Evolutionary conservation across 352 stramenopile species (phyloP).

Genomic region (Aphanomyces stellatus): DNA sequence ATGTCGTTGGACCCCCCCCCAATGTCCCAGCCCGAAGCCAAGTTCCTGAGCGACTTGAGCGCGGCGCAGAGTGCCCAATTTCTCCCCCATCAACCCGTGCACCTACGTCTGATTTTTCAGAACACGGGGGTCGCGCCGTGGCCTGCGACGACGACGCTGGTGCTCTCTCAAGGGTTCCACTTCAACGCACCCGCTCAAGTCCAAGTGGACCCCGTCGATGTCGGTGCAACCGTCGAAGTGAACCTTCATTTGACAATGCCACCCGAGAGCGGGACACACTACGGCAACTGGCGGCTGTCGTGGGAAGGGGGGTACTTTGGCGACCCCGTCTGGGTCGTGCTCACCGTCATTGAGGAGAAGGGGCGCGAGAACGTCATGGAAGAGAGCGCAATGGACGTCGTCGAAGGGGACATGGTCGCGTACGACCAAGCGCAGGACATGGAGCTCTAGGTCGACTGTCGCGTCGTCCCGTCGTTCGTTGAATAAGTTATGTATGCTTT

Average conservation of each 20-base stretch:
- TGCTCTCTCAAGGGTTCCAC: constrained; percentile 57
- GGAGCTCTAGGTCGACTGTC: constrained; percentile 12
- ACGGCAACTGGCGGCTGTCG: constrained; percentile 67
- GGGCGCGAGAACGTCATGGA: neutral
- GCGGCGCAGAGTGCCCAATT: constrained; percentile 14
- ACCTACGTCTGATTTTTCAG: constrained; percentile 40
- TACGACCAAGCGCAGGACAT: constrained; percentile 16
- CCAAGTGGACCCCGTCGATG: constrained; percentile 29
- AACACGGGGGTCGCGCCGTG: constrained; percentile 49
- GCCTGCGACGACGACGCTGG: constrained; percentile 45
- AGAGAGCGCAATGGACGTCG: constrained; percentile 5
- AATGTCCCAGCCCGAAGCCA: constrained; percentile 27
- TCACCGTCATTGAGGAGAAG: constrained; percentile 39
- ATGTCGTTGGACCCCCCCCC: constrained; percentile 32
- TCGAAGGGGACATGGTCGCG: constrained; percentile 11
- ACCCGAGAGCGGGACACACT: constrained; percentile 42
- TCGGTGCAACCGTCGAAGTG: constrained; percentile 54
- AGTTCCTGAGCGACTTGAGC: constrained; percentile 16
- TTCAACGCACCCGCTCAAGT: constrained; percentile 54
- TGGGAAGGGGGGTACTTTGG: constrained; percentile 56
- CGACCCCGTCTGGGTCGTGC: constrained; percentile 66
- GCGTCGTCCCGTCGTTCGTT: too few relatives aligned
- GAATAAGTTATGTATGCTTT: too few relatives aligned
- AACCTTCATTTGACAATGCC: constrained; percentile 49
- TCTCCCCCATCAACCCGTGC: constrained; percentile 14